Base-by-base conservation (phyloP, 2,329 filamentous ascomycete genomes). In the Pseudopyricularia javanii region DNA sequence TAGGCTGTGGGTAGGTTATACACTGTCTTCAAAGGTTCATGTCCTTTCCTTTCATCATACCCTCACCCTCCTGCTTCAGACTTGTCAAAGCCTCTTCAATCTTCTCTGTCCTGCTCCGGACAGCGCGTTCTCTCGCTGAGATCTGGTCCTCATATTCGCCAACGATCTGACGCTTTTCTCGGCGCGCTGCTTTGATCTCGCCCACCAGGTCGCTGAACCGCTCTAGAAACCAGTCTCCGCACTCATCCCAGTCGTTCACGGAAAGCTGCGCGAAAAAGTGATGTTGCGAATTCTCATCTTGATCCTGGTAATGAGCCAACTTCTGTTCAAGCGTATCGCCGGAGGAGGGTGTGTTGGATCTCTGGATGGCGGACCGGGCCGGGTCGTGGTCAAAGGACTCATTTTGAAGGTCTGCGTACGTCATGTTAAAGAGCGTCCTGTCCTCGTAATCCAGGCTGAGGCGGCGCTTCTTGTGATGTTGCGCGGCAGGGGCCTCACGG, bases 311-410 rank as follows among this genome's bases (percentile, higher is more conserved):
- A 57, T 79, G 72, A 43, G 70, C 64, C 12, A 82, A 67, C 55
- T 74, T 76, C 9, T 74, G 68, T 7, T 70, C 65, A 5, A 80
- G 62, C 28, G 71, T 70, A 34, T 68, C 68, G 17, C 68, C 69
- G 2, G 60, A 53, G 4, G 65, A 62, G 11, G 57, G 57, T n/a
- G 56, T 45, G 0, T 54, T 50, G 11, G 54, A 65, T 33, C 28
- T 30, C 65, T 63, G 62, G 64, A 66, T 49, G 59, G 70, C 64
- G n/a, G 68, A 68, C 52, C 72, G 70, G 48, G 75, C 68, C 3
- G 78, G 78, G 56, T 81, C 78, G 55, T 74, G 73, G 60, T 82
- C 79, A 56, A 82, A 82, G 1, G 72, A 68, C 58, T 82, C 74
- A 2, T 67, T 64, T 51, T 67, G 70, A 12, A 82, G 66, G 30